Base-by-base conservation (phyloP, 108 stramenopile species). In the Pseudonitzschia multiseries region DNA sequence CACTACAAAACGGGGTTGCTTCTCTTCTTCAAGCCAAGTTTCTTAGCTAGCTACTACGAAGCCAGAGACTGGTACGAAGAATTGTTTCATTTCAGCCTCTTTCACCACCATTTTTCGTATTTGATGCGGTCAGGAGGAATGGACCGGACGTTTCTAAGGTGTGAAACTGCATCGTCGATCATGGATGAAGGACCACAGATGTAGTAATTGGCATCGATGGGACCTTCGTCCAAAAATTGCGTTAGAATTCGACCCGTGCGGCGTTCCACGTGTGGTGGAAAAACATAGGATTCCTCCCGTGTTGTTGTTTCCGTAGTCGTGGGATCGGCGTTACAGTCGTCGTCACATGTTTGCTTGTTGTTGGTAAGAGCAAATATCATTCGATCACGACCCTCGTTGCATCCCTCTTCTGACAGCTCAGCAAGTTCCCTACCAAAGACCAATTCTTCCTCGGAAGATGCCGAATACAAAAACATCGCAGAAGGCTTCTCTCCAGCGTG, bases 101-200 rank as follows among this genome's bases (percentile, higher is more conserved):
- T 29, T 76, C 51, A 76, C 75, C 75, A 76, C 75, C 75, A 76
- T 46, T 76, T 76, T 50, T 76, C 75, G 62, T 64, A 76, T 8
- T 54, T 51, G 44, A 76, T 76, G 41, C 48, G 69, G 10, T 68
- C 46, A 2, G n/a, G 33, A 14, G 69, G 68, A n/a, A 76, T 50
- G 9, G 31, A 27, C 21, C 53, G 24, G 12, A 18, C 44, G 24
- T 13, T 22, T 21, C 26, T 48, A 33, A 76, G 36, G 48, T 70
- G 59, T 40, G 28, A 1, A 5, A 71, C 77, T 17, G 65, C 70
- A 17, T 78, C 77, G 51, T 78, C 77, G 24, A 70, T 41, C 70
- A 78, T 78, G 1, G 44, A 46, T 4, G 66, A 53, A 42, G 77
- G 77, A 24, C 77, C 77, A 71, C 77, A 78, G 3, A 78, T 13